phyloP scores from a whole-genome alignment of 139 green algal genomes.

The Chlamydomonas sp. region DNA sequence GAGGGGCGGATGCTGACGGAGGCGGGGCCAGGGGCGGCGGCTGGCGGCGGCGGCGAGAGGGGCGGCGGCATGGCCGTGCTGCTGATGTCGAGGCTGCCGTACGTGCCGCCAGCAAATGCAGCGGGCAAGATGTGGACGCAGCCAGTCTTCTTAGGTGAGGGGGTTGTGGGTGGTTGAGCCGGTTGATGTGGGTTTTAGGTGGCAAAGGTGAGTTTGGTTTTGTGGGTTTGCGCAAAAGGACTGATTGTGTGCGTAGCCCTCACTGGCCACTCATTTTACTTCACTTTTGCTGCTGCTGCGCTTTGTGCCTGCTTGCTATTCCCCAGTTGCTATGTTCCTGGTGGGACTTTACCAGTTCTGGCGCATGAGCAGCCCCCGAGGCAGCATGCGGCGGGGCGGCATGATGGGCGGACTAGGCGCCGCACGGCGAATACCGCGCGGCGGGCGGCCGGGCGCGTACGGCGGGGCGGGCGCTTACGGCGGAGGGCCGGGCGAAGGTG shows the following conservation, averaged over 20 bases:
- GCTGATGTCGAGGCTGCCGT: constrained; percentile 6
- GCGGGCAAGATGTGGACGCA: constrained; percentile 6
- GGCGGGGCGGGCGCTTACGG: not conserved
- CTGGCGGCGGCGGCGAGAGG: not conserved
- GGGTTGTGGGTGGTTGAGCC: not conserved
- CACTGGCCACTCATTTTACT: too few relatives aligned
- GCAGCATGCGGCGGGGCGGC: not conserved
- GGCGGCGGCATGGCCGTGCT: not conserved
- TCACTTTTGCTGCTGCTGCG: too few relatives aligned
- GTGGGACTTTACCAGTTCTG: constrained; percentile 39
- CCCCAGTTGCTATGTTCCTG: constrained; percentile 12
- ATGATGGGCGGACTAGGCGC: not conserved
- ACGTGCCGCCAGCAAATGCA: not conserved
- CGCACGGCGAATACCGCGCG: not conserved
- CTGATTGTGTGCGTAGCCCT: too few relatives aligned
- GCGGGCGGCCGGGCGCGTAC: not conserved
- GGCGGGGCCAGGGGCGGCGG: not conserved
- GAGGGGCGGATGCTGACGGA: not conserved
- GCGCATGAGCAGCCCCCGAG: constrained; percentile 9
- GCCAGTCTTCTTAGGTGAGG: constrained; percentile 18
- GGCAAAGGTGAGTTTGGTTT: not conserved
- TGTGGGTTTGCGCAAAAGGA: too few relatives aligned
- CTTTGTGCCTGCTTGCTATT: not conserved
- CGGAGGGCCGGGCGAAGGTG: not conserved
- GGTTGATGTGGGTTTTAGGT: not conserved